Conservation (phyloP, 225 moss, liverwort and hornwort genomes). For the Thuidium tamariscinum region DNA sequence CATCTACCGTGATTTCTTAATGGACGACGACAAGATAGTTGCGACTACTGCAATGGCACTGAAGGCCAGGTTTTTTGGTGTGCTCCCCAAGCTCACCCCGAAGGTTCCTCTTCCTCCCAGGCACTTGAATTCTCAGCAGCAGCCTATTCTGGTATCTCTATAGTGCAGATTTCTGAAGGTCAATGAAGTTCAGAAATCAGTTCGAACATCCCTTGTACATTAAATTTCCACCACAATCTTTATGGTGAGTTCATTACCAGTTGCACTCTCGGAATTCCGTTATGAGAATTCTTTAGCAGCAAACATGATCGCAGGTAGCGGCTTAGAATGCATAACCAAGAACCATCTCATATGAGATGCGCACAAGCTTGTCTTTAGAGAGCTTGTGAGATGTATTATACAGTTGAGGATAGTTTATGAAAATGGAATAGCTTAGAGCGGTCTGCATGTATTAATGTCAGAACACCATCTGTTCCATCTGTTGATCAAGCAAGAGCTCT, state of each 20-base stretch:
- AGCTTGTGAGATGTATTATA: constrained; percentile 13
- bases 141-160: not conserved
- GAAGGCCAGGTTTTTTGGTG: constrained; percentile 35
- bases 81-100: constrained; percentile 26
- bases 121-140: not conserved
- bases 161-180: not conserved
- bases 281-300: not conserved
- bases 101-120: constrained; percentile 8
- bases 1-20: constrained; percentile 23
- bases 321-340: not conserved
- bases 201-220: not conserved
- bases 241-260: constrained; percentile 9
- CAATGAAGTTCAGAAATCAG: not conserved
- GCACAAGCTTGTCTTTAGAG: not conserved
- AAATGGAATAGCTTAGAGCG: constrained; percentile 22
- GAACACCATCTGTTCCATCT: constrained; percentile 24
- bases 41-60: constrained; percentile 14
- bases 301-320: not conserved
- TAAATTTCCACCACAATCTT: not conserved
- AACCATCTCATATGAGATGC: not conserved
- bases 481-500: not conserved
- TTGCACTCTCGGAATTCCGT: not conserved
- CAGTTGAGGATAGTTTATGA: not conserved
- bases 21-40: constrained; percentile 19
- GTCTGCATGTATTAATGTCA: constrained; percentile 3